Conservation (phyloP, 2,329 filamentous ascomycete genomes). For the Venturia carpophila region DNA sequence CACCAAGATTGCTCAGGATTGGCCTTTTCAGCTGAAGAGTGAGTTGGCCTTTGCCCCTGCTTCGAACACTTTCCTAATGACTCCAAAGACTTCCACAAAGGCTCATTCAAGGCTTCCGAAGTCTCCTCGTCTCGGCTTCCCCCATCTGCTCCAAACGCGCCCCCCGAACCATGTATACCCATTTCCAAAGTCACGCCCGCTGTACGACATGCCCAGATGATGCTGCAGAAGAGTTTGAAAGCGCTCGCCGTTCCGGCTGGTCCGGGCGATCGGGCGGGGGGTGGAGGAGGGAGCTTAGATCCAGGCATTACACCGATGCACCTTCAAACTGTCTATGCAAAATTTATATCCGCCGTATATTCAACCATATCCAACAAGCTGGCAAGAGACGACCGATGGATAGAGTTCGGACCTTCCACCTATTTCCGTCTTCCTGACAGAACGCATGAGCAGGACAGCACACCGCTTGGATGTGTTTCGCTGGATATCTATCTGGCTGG, state of each 20-base stretch:
- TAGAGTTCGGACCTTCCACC: neutral
- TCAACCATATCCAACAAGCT: slow-evolving; percentile 7
- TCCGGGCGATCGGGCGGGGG: neutral
- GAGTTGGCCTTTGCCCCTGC: no score
- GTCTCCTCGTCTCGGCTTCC: neutral
- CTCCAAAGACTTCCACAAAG: neutral
- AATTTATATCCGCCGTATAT: slow-evolving; percentile 2
- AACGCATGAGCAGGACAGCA: neutral
- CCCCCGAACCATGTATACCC: neutral
- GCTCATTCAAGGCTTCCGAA: slow-evolving; percentile 4
- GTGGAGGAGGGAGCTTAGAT: neutral
- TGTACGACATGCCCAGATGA: slow-evolving; percentile 6
- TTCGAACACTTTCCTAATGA: neutral
- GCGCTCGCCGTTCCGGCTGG: neutral
- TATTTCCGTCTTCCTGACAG: neutral
- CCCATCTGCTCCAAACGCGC: neutral
- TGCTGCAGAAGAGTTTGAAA: slow-evolving; percentile 11
- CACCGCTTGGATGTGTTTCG: neutral
- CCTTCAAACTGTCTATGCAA: neutral
- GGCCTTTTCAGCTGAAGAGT: slow-evolving; percentile 9
- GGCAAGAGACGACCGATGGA: neutral
- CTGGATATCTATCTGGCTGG: slow-evolving; percentile 15
- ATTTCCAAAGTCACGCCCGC: neutral
- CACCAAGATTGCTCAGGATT: slow-evolving; percentile 8
- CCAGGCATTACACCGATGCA: neutral